Evolutionary conservation across 2,329 filamentous ascomycete species (phyloP).

Genomic region (Colletotrichum cereale): DNA sequence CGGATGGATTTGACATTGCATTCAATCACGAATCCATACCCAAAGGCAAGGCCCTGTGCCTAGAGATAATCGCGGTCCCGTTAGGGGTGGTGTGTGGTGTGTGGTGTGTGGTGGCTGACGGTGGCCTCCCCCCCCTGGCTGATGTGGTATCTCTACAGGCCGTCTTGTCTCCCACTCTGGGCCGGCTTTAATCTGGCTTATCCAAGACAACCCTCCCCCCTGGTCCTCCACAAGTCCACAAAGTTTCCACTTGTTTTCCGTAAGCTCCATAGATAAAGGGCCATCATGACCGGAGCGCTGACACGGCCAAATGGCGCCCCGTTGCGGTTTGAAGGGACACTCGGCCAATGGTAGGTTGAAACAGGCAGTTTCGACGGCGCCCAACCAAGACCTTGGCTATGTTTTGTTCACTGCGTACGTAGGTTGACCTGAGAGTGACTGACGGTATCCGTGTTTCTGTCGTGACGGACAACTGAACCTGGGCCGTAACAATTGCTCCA

Average conservation of each 20-base stretch:
- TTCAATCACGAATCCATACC: background rate
- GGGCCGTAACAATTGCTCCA: background rate
- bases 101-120: background rate
- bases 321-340: background rate
- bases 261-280: conserved; percentile 1
- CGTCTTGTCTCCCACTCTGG: background rate
- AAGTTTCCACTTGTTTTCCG: background rate
- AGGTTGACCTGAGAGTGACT: background rate
- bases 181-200: background rate
- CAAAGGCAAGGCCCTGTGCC: background rate
- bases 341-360: background rate
- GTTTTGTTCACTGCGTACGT: background rate
- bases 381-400: background rate
- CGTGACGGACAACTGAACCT: background rate
- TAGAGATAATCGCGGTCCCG: conserved; percentile 19
- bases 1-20: background rate
- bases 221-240: conserved; percentile 1
- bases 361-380: background rate
- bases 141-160: background rate
- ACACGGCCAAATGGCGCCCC: background rate
- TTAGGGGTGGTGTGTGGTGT: background rate
- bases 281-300: background rate
- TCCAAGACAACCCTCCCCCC: background rate
- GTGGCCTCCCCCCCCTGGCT: background rate
- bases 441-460: no score